These are phyloP conservation scores for Kwoniella sp. DNA, from an alignment of 768 basidiomycete species.

Conservation along the genomic window DNA sequence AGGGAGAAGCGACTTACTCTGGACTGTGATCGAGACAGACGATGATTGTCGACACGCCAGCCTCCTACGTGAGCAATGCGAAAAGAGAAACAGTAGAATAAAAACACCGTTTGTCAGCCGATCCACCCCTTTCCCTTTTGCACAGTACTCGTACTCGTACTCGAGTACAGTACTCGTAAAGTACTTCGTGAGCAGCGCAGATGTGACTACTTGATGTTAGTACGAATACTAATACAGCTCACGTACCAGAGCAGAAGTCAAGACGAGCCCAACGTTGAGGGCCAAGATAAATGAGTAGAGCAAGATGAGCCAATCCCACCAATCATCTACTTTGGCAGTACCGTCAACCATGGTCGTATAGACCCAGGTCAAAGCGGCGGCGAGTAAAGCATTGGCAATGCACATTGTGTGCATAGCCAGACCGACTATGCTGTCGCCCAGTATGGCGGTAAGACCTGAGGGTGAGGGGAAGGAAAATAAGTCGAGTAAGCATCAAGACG, in stretches of 20 bases:
- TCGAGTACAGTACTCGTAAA: no score
- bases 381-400: slow-evolving; percentile 9
- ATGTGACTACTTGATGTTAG: no score
- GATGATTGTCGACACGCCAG: slow-evolving; percentile 16
- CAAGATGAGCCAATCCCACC: slow-evolving; percentile 17
- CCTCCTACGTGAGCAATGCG: slow-evolving; percentile 8
- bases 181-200: no score
- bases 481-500: no score
- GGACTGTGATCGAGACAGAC: slow-evolving; percentile 14
- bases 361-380: slow-evolving; percentile 2
- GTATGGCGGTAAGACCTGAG: slow-evolving; percentile 4
- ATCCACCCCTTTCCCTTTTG: no score
- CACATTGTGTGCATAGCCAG: slow-evolving; percentile 1
- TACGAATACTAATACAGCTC: background rate
- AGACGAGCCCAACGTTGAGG: slow-evolving; percentile 9
- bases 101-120: no score
- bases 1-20: slow-evolving; percentile 6
- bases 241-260: slow-evolving; percentile 18
- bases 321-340: slow-evolving; percentile 3
- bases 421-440: slow-evolving; percentile 9
- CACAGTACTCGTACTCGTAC: no score
- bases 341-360: slow-evolving; percentile 10
- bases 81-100: no score
- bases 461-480: background rate
- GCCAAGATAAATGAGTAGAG: slow-evolving; percentile 13